Evolutionary conservation across 495 filamentous ascomycete species (phyloP).

Genomic region (Podospora didyma): DNA sequence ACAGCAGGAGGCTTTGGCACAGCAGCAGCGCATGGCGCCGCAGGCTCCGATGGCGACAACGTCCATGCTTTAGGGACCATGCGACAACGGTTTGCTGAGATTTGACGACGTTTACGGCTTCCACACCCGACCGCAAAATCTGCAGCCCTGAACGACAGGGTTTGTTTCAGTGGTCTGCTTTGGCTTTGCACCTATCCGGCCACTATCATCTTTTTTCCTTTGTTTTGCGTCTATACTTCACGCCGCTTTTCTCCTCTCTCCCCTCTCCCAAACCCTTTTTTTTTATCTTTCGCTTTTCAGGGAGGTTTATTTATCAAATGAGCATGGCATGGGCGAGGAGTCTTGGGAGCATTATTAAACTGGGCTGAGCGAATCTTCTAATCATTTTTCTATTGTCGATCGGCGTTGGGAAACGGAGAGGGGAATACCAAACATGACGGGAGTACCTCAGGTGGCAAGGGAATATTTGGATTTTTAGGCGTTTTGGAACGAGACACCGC

Average conservation of each 20-base stretch:
- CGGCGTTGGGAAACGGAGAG: not conserved
- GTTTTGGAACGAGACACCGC: not conserved
- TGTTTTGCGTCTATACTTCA: not conserved
- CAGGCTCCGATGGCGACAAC: constrained; percentile 9
- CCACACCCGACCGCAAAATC: too few species aligned
- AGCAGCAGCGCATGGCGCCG: not conserved
- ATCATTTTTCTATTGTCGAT: not conserved
- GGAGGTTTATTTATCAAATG: not conserved
- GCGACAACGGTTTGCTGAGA: not conserved
- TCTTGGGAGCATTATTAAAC: not conserved
- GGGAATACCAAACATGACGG: constrained; percentile 1
- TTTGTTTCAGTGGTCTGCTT: too few species aligned
- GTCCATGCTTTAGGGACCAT: constrained; percentile 19
- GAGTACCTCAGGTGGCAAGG: not conserved
- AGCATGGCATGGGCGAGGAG: constrained; percentile 5
- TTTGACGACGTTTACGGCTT: not conserved
- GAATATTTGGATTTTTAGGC: not conserved
- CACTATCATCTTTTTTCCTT: not conserved
- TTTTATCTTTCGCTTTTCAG: not conserved
- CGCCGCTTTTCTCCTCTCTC: not conserved
- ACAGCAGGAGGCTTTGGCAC: not conserved
- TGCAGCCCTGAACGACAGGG: too few species aligned
- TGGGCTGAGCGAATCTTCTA: not conserved
- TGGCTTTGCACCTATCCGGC: too few species aligned
- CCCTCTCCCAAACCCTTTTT: too few species aligned